Conservation (phyloP, 371 early-diverging fungal genomes). For the Nosema muscidifuracis region DNA sequence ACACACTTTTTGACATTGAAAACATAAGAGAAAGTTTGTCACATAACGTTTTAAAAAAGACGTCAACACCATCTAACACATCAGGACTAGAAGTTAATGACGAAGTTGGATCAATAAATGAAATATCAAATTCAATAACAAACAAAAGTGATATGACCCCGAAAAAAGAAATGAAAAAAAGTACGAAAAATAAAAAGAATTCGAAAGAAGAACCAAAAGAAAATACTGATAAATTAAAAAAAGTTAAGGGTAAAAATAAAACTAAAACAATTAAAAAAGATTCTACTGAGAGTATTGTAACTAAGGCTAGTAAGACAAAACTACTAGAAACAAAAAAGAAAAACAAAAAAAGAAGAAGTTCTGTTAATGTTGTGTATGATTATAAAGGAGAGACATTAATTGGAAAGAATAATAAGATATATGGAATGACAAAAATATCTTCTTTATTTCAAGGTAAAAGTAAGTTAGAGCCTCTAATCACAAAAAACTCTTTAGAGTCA, state of each 20-base stretch:
- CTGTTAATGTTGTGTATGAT: background rate
- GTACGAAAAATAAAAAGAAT: background rate
- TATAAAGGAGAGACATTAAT: background rate
- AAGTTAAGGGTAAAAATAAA: background rate
- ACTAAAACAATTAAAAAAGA: background rate
- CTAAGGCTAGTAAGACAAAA: too few species aligned
- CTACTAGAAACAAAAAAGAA: too few species aligned
- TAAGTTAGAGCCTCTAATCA: conserved; percentile 28
- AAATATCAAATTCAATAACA: background rate
- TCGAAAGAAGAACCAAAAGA: background rate
- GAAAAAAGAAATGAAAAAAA: conserved; percentile 6
- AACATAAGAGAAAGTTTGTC: conserved; percentile 35
- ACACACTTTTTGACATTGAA: conserved; percentile 47
- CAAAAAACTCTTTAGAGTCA: conserved; percentile 23
- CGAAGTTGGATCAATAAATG: conserved; percentile 13
- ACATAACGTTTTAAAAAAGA: background rate
- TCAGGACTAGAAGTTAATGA: background rate
- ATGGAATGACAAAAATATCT: conserved; percentile 6
- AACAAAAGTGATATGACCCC: background rate
- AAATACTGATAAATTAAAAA: background rate
- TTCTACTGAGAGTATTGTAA: background rate
- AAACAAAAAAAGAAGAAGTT: background rate
- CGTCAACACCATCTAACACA: background rate
- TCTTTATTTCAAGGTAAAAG: conserved; percentile 8
- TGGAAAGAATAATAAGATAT: background rate